Base-by-base conservation (phyloP, 768 basidiomycete species). In the Mrakia hoshinonis region DNA sequence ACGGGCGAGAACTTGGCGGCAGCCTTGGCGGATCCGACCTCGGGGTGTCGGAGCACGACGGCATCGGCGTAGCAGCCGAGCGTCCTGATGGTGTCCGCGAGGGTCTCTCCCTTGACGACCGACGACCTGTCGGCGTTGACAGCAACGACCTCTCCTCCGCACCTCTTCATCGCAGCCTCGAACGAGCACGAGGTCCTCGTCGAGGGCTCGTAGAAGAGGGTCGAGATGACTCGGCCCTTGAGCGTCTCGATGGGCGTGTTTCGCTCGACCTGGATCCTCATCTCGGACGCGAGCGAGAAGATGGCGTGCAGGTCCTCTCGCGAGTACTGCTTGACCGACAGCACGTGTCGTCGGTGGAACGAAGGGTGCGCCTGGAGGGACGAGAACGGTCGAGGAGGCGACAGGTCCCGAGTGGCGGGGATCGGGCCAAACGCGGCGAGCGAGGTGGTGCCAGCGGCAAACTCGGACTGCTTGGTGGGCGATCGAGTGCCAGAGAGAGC, bases 131-230 rank as follows among this genome's bases (percentile, higher is more conserved):
- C 90, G 2, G 85, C 85, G 51, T 85, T 85, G 69, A 97, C 85
- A 69, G 89, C 85, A n/a, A 96, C 87, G 48, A 97, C 95, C 76
- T 94, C 87, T 24, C 96, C 96, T 34, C 96, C 96, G 76, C 92
- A 92, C 63, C 96, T 87, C 80, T 96, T 95, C 96, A 98, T 99
- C 13, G 96, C 96, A 2, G 95, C 89, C 78, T 99, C 95, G 76
- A 99, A 99, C 11, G 95, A 97, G 4, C 89, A 85, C 73, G 91
- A 92, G 3, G 96, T 99, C 43, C 96, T 85, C 3, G 96, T 99
- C 3, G 93, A 96, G 1, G 95, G 91, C 79, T 99, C 96, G 79
- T 92, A 99, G 84, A 99, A 99, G 47, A 94, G 79, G 26, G 87
- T 93, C 78, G 89, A 92, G 7, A 99, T 84, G 0, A 99, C 88